These are phyloP conservation scores for Nicotiana attenuata DNA, from an alignment of 257 asterid species.

Conservation along the genomic window DNA sequence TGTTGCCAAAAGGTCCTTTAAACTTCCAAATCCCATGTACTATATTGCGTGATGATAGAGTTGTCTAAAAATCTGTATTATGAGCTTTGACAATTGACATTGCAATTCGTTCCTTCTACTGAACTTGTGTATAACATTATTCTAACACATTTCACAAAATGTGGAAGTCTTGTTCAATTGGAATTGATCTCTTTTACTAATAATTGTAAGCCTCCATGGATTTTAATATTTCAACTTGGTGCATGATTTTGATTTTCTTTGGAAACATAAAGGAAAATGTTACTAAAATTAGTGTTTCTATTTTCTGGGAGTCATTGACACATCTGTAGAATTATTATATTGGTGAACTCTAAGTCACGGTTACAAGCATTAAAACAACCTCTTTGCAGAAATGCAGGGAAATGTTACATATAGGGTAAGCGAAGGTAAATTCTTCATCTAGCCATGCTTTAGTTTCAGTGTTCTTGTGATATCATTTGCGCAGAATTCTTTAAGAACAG, in stretches of 20 bases:
- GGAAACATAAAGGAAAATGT: not conserved
- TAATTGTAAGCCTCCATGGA: not conserved
- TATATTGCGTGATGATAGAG: slow-evolving; percentile 34
- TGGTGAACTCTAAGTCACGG: not conserved
- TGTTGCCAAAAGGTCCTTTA: slow-evolving; percentile 65
- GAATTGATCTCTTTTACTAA: not conserved
- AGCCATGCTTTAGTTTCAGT: not conserved
- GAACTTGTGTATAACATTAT: not conserved
- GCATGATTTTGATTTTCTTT: not conserved
- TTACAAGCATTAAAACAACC: not conserved
- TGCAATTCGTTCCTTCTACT: not conserved
- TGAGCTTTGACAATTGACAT: not conserved
- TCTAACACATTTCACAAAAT: not conserved
- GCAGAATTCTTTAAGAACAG: too few relatives aligned
- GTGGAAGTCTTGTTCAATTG: not conserved
- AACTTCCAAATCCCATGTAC: slow-evolving; percentile 79
- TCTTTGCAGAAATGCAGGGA: not conserved
- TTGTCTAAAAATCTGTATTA: not conserved
- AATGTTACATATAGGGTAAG: not conserved
- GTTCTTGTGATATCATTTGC: not conserved
- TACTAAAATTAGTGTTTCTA: not conserved
- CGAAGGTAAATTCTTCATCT: too few relatives aligned
- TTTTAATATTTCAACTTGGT: not conserved
- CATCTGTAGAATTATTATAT: not conserved
- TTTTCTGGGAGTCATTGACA: not conserved